Evolutionary conservation across 805 yeast species (phyloP), one percentile per base, ranked within the genome.

Genomic region (Cyberlindnera americana): DNA sequence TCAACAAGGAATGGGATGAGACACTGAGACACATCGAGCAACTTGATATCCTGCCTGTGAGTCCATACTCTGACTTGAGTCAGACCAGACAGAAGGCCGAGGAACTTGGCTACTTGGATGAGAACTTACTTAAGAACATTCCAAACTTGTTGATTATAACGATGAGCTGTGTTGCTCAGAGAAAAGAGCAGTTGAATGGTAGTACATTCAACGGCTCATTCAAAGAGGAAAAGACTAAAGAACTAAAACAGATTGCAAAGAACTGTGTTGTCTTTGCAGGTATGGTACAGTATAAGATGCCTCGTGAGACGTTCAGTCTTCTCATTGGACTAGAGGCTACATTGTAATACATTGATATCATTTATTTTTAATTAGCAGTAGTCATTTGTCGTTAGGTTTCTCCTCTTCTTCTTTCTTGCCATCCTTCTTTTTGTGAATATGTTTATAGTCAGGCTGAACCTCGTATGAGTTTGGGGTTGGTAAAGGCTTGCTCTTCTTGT

Each of bases 251-350:
- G 46, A 70, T 83, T 47, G 88, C 95, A 3, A 83, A 79, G 60
- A 88, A 88, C 61, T 84, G 95, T 61, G 88, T 90, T 89, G 78
- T 90, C 3, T 91, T 83, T 60, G 95, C 97, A 6, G 98, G 97
- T 45, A 83, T 91, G 81, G 82, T 90, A 26, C 95, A 87, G 64
- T 89, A 85, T 63, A 81, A 83, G 59, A 87, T 90, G 95, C 95
- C 96, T 8, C 66, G 73, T 40, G 95, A 87, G 52, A 81, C 87
- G 0, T 87, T 84, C 58, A 78, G 85, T 50, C 72, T 78, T 29
- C 66, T 85, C 54, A 78, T 83, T 23, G 76, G 73, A 46, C 62
- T 85, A 42, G 95, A 85, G 57, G 64, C 69, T 18, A 59, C 60
- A 12, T 46, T 67, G 34, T 62, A 32, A 40, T 5, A n/a, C n/a